Conservation (phyloP, 257 asterid species). For the Solanum arcanum region DNA sequence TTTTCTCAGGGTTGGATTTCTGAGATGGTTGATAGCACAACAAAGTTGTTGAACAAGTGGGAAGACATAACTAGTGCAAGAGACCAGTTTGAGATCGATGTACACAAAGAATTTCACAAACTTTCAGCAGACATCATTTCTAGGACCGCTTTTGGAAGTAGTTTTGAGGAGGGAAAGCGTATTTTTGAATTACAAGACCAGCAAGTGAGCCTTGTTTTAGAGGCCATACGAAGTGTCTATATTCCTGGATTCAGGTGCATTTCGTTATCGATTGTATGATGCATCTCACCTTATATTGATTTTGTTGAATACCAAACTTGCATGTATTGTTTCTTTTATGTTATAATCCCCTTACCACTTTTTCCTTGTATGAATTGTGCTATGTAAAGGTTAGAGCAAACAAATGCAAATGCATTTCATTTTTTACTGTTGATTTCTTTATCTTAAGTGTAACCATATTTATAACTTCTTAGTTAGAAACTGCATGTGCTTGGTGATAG, state of each 20-base stretch:
- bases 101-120: constrained; percentile 35
- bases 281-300: not conserved
- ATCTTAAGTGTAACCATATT: not conserved
- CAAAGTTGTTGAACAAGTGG: constrained; percentile 34
- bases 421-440: not conserved
- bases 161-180: constrained; percentile 45
- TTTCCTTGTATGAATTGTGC: not conserved
- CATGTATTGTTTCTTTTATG: not conserved
- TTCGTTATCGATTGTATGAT: not conserved
- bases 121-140: constrained; percentile 63
- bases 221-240: constrained; percentile 39
- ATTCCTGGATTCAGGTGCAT: constrained; percentile 57
- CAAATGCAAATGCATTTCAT: not conserved
- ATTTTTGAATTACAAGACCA: constrained; percentile 54
- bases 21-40: constrained; percentile 37
- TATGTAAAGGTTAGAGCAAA: not conserved
- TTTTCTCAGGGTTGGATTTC: constrained; percentile 49
- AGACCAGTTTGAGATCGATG: constrained; percentile 40
- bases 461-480: not conserved
- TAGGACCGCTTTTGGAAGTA: constrained; percentile 51
- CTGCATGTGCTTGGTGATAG: not conserved
- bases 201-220: constrained; percentile 32
- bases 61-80: constrained; percentile 26
- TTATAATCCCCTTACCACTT: not conserved
- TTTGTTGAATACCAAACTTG: not conserved